Conservation (phyloP, 352 stramenopile species). For the Phytophthora podocarpi region DNA sequence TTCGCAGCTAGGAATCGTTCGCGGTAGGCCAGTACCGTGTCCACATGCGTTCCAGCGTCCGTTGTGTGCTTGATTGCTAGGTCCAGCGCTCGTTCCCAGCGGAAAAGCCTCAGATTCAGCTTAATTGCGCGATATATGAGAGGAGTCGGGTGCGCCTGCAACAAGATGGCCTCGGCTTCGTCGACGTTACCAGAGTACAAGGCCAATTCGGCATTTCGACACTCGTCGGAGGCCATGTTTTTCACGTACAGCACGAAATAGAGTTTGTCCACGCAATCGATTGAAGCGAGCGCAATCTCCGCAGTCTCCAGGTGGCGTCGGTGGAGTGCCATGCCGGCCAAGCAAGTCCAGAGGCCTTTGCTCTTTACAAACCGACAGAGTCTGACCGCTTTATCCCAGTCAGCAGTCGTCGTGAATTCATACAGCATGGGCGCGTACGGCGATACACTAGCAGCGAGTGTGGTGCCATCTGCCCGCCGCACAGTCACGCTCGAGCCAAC, state of each 20-base stretch:
- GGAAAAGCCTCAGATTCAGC: conserved; percentile 91
- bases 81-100: conserved; percentile 89
- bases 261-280: conserved; percentile 93
- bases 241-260: conserved; percentile 93
- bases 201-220: conserved; percentile 88
- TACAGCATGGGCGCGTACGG: conserved; percentile 88
- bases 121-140: conserved; percentile 94
- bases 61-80: conserved; percentile 91
- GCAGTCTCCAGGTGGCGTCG: conserved; percentile 90
- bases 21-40: conserved; percentile 91
- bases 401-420: conserved; percentile 74
- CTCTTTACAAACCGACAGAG: conserved; percentile 93
- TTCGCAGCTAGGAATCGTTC: conserved; percentile 87
- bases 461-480: conserved; percentile 83
- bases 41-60: conserved; percentile 83
- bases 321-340: conserved; percentile 91
- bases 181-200: conserved; percentile 87
- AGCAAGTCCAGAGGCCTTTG: conserved; percentile 88
- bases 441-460: conserved; percentile 79
- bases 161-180: conserved; percentile 91
- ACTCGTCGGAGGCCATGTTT: conserved; percentile 80
- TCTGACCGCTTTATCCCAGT: conserved; percentile 93
- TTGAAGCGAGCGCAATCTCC: conserved; percentile 91
- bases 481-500: conserved; percentile 87
- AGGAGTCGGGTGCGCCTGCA: conserved; percentile 88